Evolutionary conservation across 371 early-diverging fungal genomes (phyloP), one percentile per base, ranked within the genome.

Genomic region (Funneliformis caledonium): DNA sequence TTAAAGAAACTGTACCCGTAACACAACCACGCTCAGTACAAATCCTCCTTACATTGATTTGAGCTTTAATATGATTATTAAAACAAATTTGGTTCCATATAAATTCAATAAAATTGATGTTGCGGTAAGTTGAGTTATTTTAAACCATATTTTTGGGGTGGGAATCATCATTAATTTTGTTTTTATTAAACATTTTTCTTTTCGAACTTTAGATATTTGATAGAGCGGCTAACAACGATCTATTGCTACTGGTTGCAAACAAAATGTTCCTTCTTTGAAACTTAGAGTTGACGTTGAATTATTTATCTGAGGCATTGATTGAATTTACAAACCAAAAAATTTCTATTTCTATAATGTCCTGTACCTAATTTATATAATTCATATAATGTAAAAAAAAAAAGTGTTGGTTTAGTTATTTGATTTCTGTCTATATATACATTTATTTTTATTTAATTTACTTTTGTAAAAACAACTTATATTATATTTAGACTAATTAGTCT

Each of bases 31-130:
- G 8, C 22, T 76, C 16, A 60, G 5, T 56, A 16, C 8, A 4
- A 16, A 59, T 56, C 59, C 59, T 56, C 43, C 76, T 31, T 33
- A 11, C 12, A 62, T 76, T 19, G 7, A 62, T 26, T 61, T 76
- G 76, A 42, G 42, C 45, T 76, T 76, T 61, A 60, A 6, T 76
- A 16, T 76, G 26, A 6, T 5, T 7, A 2, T 60, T 12, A 12
- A 76, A 61, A 59, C 31, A 45, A 76, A 76, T 61, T 76, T 26
- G 56, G 45, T 76, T 43, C 76, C 76, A 37, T 47, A 59, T 14
- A 76, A 37, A 76, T 76, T 76, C 42, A 76, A 76, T 42, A 76
- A 42, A 43, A 61, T 76, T 60, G 76, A 76, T 33, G 62, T 61
- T 12, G 2, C 56, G 31, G 76, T 76, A 48, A 42, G 62, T 61